Base-by-base conservation (phyloP, 148 eudicot species). In the Beta vulgaris region DNA sequence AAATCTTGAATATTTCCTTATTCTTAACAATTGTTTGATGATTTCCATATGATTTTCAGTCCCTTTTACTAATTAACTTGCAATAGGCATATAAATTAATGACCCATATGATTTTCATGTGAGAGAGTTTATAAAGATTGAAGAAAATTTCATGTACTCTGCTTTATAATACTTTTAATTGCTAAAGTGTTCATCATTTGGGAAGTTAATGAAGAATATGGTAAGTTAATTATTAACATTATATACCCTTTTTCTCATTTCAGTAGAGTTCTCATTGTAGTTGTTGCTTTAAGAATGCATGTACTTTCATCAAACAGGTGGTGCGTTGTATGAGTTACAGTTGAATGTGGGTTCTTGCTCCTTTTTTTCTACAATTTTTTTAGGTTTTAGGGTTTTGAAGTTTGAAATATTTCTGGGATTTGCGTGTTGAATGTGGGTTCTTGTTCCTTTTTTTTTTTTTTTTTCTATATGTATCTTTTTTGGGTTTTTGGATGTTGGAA, bases 281-380 rank as follows among this genome's bases (percentile, higher is more conserved):
- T 26, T 76, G 51, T 39, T 28, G 31, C 3, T 53, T 6, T 53
- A 0, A 7, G 31, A n/a, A 43, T 69, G 54, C 11, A 15, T 37
- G 73, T 68, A 58, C 40, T 69, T 76, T 76, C 31, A 37, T 76
- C 79, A 72, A 76, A 76, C 79, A 76, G 21, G 31, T 76, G 74
- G 73, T 76, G 79, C 21, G 68, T 46, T 3, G 9, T 15, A 66
- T 25, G 42, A 37, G 23, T 19, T 53, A 12, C 13, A 42, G 11
- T 28, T 68, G 44, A 29, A 68, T 31, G 54, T 76, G 31, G 23
- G 65, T n/a, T 42, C 35, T 42, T 61, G 59, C 10, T 19, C 19
- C 26, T 54, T 54, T 5, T 1, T 14, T 1, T 57, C 26, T 53
- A 13, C 7, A 23, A 13, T 9, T 29, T 21, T 64, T 11, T 11